Conservation (phyloP, 1,139 yeast genomes). For the Magnusiomyces suaveolens region DNA sequence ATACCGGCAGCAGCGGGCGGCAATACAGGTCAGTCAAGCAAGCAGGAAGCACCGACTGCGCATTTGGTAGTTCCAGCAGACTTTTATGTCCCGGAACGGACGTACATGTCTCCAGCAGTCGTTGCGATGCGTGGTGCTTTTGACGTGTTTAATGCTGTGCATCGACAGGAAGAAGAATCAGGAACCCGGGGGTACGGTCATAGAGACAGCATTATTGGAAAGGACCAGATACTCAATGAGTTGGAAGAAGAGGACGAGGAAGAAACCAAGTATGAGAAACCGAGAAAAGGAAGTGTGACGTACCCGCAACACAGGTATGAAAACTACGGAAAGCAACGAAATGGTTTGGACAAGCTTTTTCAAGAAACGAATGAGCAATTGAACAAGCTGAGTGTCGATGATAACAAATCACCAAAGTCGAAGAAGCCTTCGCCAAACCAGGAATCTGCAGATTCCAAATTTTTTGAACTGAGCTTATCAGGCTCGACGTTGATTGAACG, state of each 20-base stretch:
- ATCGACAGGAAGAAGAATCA: conserved; percentile 66
- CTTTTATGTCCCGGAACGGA: conserved; percentile 11
- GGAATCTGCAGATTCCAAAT: no score
- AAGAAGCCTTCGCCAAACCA: no score
- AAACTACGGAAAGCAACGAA: no score
- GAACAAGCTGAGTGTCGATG: no score
- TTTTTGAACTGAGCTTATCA: conserved; percentile 14
- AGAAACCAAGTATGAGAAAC: conserved; percentile 5
- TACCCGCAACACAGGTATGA: no score
- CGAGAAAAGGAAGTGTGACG: no score
- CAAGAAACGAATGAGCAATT: no score
- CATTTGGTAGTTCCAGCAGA: neutral
- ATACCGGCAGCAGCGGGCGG: neutral
- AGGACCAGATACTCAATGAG: neutral
- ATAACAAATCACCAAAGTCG: no score
- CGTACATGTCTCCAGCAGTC: conserved; percentile 73
- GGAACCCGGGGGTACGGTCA: conserved; percentile 2
- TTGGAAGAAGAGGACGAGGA: conserved; percentile 12
- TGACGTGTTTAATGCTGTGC: conserved; percentile 89
- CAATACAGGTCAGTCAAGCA: neutral
- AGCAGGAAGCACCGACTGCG: neutral
- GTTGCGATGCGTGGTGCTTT: conserved; percentile 90
- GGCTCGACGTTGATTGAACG: conserved; percentile 14
- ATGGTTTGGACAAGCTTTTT: no score
- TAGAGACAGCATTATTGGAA: neutral